phyloP scores from a whole-genome alignment of 179 eudicot genomes.

The Nepenthes alata region DNA sequence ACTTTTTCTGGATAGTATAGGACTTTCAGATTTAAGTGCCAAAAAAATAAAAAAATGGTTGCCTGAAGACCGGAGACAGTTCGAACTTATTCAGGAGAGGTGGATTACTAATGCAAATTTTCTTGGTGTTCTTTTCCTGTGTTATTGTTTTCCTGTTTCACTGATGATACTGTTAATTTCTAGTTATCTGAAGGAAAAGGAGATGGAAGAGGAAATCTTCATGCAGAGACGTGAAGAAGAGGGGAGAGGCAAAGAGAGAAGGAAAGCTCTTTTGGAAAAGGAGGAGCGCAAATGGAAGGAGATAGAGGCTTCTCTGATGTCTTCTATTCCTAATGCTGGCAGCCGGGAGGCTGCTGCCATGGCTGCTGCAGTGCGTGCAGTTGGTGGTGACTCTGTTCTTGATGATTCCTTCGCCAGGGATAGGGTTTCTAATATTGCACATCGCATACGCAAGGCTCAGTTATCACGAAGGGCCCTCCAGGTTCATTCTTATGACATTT shows the following conservation, averaged over 20 bases:
- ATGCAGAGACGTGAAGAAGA: constrained; percentile 99
- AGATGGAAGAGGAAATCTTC: constrained; percentile 97
- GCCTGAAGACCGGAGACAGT: constrained; percentile 97
- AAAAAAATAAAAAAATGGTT: constrained; percentile 94
- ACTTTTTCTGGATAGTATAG: constrained; percentile 96
- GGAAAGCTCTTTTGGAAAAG: constrained; percentile 90
- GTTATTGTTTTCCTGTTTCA: constrained; percentile 1
- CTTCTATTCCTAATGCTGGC: constrained; percentile 97
- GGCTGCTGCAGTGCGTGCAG: constrained; percentile 98
- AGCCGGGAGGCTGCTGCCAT: constrained; percentile 93
- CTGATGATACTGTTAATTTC: constrained; percentile 12
- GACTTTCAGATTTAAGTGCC: constrained; percentile 92
- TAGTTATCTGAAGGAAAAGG: constrained; percentile 92
- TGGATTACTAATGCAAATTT: constrained; percentile 15
- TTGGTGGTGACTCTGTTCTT: constrained; percentile 95
- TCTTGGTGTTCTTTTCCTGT: constrained; percentile 3
- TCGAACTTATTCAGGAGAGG: constrained; percentile 98
- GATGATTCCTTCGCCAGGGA: constrained; percentile 96
- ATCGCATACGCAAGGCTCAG: constrained; percentile 79
- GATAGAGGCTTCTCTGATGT: constrained; percentile 85
- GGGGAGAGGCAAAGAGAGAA: constrained; percentile 97
- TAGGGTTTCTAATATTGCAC: constrained; percentile 81
- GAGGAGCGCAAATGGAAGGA: constrained; percentile 99
- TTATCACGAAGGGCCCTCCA: constrained; percentile 80
- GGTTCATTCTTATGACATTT: constrained; percentile 22